Evolutionary conservation across 768 basidiomycete species (phyloP).

Genomic region (Termitomyces bulborhizus): DNA sequence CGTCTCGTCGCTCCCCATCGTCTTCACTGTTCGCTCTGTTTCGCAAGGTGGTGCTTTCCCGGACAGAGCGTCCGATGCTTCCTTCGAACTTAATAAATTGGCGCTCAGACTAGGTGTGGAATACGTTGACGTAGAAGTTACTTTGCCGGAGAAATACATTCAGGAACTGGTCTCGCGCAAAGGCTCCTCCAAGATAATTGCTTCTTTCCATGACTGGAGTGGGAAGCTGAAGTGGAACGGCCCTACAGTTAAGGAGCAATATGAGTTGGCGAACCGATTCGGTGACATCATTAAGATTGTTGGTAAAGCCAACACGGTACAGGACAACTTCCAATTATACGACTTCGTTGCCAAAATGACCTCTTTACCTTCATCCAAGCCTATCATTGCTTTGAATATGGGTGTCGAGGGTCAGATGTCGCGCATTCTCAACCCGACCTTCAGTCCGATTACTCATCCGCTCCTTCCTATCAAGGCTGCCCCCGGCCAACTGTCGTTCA

Average conservation of each 20-base stretch:
- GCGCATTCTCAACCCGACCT: slow-evolving; percentile 75
- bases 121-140: slow-evolving; percentile 88
- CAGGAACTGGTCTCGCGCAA: slow-evolving; percentile 55
- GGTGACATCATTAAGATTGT: slow-evolving; percentile 95
- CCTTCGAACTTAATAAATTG: slow-evolving; percentile 68
- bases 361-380: slow-evolving; percentile 50
- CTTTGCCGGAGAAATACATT: slow-evolving; percentile 60
- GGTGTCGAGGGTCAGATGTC: slow-evolving; percentile 86
- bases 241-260: slow-evolving; percentile 58
- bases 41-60: slow-evolving; percentile 93
- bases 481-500: slow-evolving; percentile 89
- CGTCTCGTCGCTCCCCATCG: slow-evolving; percentile 74
- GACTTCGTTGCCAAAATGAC: slow-evolving; percentile 55
- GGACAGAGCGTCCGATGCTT: slow-evolving; percentile 64
- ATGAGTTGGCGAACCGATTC: slow-evolving; percentile 52
- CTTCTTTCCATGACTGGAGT: slow-evolving; percentile 94
- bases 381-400: slow-evolving; percentile 94
- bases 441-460: slow-evolving; percentile 90
- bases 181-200: slow-evolving; percentile 73
- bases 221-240: slow-evolving; percentile 81
- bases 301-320: slow-evolving; percentile 67
- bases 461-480: slow-evolving; percentile 82
- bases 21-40: slow-evolving; percentile 85
- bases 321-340: slow-evolving; percentile 77
- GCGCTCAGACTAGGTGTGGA: slow-evolving; percentile 83